Conservation (phyloP, 139 green algal genomes). For the Ettlia oleoabundans region DNA sequence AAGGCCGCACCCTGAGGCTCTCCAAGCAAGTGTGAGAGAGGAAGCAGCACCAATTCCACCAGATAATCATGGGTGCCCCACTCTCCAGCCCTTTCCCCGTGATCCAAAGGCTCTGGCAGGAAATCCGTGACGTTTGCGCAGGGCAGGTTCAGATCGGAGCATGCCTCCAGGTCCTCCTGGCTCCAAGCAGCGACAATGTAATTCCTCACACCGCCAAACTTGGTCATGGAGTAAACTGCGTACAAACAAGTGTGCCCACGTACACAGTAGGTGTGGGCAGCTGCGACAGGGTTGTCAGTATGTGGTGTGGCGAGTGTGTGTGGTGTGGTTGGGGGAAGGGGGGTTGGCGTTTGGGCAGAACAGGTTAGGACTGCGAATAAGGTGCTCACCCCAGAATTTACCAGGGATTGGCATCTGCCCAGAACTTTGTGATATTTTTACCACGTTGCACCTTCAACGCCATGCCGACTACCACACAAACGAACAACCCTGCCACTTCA, state of each 20-base stretch:
- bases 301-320: too few relatives aligned
- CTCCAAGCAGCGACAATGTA: background rate
- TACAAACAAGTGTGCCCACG: background rate
- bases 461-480: too few relatives aligned
- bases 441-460: too few relatives aligned
- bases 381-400: too few relatives aligned
- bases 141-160: conserved; percentile 7
- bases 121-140: background rate
- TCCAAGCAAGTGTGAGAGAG: background rate
- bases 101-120: background rate
- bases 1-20: too few relatives aligned
- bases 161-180: background rate
- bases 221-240: conserved; percentile 14
- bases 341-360: too few relatives aligned
- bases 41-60: background rate
- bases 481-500: too few relatives aligned
- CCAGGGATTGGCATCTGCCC: too few relatives aligned
- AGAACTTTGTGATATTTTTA: too few relatives aligned
- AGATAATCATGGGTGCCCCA: background rate
- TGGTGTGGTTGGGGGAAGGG: too few relatives aligned
- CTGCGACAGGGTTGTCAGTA: too few relatives aligned
- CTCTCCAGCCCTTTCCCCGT: background rate
- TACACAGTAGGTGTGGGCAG: too few relatives aligned
- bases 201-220: conserved; percentile 5
- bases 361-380: background rate